Evolutionary conservation across 306 rosid species (phyloP).

Genomic region (Cotoneaster glaucophyllus): DNA sequence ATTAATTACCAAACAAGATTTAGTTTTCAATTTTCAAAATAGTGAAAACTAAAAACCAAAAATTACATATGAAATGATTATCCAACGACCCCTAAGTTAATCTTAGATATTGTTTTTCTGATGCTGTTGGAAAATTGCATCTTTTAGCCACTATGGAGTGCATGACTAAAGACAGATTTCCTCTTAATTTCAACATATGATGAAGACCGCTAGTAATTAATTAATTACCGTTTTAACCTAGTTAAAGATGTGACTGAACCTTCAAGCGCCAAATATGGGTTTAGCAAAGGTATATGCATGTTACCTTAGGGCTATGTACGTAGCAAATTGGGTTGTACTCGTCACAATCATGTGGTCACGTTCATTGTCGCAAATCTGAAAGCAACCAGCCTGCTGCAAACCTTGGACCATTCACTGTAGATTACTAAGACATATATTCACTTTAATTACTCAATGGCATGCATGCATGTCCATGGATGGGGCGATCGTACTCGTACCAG

Average conservation of each 20-base stretch:
- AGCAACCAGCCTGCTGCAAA: constrained; percentile 18
- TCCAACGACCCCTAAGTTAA: too few relatives aligned
- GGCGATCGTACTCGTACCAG: not conserved
- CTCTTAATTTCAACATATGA: not conserved
- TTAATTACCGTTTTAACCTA: not conserved
- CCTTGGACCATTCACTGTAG: not conserved
- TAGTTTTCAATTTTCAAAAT: too few relatives aligned
- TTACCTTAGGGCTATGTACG: not conserved
- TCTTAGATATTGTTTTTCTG: not conserved
- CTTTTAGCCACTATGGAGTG: not conserved
- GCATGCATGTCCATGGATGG: not conserved
- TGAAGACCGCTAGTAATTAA: not conserved
- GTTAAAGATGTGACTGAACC: not conserved
- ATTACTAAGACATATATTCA: not conserved
- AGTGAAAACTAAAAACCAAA: too few relatives aligned
- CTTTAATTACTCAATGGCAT: not conserved
- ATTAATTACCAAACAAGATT: too few relatives aligned
- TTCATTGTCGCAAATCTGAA: constrained; percentile 24
- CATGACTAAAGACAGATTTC: not conserved
- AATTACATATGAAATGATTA: too few relatives aligned
- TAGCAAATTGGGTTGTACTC: not conserved
- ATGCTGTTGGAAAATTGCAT: not conserved
- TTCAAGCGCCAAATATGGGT: not conserved
- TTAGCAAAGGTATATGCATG: not conserved
- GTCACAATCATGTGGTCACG: constrained; percentile 36